Base-by-base conservation (phyloP, 1,139 yeast genomes). In the Nakaseomyces kungkrabaensis region DNA sequence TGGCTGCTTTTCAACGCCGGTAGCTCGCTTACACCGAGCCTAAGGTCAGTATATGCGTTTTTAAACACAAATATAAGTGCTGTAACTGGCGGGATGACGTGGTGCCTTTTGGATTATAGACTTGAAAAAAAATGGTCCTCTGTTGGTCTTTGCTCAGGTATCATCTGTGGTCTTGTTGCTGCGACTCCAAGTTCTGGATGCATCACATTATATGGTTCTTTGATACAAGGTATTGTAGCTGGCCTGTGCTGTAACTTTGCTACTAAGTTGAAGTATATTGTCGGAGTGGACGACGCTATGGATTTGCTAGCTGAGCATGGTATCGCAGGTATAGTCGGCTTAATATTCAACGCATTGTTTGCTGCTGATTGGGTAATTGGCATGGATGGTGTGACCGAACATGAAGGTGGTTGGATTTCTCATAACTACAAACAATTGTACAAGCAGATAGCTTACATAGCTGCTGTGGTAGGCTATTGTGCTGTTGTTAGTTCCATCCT, bases 231-330 rank as follows among this genome's bases (percentile, higher is more conserved):
- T 4, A 73, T 87, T 33, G 77, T 79, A 1, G 75, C 97, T 0
- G 96, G 96, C 34, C 68, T 82, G 13, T 79, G 85, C 43, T 92
- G 97, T 77, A 90, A 92, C 73, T 86, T 86, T 63, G 74, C 96
- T 50, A 90, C 97, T 50, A 85, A 88, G 63, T 71, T 92, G 67
- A 92, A 92, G 71, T 87, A 85, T 65, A 69, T 87, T 54, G 72
- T 85, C 50, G 77, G 77, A 53, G 92, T 89, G 51, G 97, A 92
- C 67, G 98, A 92, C 70, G 83, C 97, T 3, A 74, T 92, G 61
- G 97, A 92, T 82, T 84, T 90, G 47, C 77, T 92, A 67, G 97
- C 97, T 25, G 97, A 90, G 79, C 98, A 92, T 82, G 97, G 96
- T 50, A 77, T 90, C 61, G 97, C 97, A 0, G 98, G 98, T 37